phyloP scores from a whole-genome alignment of 768 basidiomycete genomes.

The Tulasnella sp. region DNA sequence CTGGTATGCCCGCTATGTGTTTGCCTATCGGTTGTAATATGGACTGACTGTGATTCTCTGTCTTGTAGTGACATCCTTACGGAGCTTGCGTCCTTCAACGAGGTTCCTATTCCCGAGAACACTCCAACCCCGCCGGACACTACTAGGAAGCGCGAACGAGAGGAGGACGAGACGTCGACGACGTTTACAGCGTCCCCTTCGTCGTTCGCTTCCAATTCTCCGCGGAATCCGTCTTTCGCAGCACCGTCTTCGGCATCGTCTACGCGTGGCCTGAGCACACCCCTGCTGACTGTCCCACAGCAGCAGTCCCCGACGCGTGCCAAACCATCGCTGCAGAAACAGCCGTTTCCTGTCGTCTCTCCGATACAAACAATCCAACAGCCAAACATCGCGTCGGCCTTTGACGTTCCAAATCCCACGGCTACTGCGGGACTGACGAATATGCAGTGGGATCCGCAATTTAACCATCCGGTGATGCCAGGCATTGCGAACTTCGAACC shows the following conservation, averaged over 20 bases:
- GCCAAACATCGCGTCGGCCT: not conserved
- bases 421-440: not conserved
- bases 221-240: not conserved
- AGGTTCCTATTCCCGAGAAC: constrained; percentile 29
- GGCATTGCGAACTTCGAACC: not conserved
- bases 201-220: not conserved
- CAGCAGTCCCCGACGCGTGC: not conserved
- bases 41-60: not conserved
- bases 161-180: constrained; percentile 5
- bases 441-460: not conserved
- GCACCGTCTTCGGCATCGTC: not conserved
- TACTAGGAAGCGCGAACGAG: constrained; percentile 25
- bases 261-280: not conserved
- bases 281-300: not conserved
- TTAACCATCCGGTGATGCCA: not conserved
- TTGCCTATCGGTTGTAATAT: not conserved
- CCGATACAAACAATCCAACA: not conserved
- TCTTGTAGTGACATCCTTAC: constrained; percentile 29
- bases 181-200: not conserved
- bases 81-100: constrained; percentile 30
- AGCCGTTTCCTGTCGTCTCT: not conserved
- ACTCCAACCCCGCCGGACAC: constrained; percentile 27
- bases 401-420: not conserved
- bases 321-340: not conserved
- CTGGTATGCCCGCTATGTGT: not conserved